Evolutionary conservation across 108 stramenopile genomes (phyloP).

Genomic region (Nannochloropsis oceanica): DNA sequence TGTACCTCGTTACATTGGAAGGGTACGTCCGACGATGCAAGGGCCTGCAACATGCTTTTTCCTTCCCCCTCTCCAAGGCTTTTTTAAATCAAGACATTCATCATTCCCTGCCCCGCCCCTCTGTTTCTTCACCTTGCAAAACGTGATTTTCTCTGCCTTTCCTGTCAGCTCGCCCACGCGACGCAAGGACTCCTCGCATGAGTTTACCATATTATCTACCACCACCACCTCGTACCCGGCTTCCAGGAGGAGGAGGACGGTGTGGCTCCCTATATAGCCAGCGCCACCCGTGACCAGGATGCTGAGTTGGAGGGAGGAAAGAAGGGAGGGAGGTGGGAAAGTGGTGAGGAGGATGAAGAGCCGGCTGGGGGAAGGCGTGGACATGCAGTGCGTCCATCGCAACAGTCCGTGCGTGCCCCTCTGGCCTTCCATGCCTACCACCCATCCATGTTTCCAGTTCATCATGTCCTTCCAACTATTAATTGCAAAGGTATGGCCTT

Average conservation of each 20-base stretch:
- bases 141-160: slow-evolving; percentile 41
- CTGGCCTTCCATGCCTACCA: too few species aligned
- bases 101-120: too few species aligned
- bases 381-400: not conserved
- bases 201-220: slow-evolving; percentile 64
- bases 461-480: too few species aligned
- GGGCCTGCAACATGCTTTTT: too few species aligned
- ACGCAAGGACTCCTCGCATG: slow-evolving; percentile 47
- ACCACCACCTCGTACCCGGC: slow-evolving; percentile 58
- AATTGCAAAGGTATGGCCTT: too few species aligned
- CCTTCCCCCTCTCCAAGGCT: too few species aligned
- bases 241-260: slow-evolving; percentile 63
- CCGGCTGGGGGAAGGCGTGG: not conserved
- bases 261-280: slow-evolving; percentile 91
- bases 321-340: not conserved
- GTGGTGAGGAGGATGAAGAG: not conserved
- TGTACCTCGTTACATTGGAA: too few species aligned
- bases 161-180: slow-evolving; percentile 53
- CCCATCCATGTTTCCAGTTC: too few species aligned
- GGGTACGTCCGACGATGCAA: too few species aligned
- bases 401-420: too few species aligned
- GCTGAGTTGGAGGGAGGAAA: not conserved
- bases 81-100: too few species aligned
- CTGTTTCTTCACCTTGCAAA: slow-evolving; percentile 59
- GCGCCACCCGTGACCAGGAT: slow-evolving; percentile 76